Conservation (phyloP, 2,329 filamentous ascomycete genomes). For the Leptosphaerulina australis region DNA sequence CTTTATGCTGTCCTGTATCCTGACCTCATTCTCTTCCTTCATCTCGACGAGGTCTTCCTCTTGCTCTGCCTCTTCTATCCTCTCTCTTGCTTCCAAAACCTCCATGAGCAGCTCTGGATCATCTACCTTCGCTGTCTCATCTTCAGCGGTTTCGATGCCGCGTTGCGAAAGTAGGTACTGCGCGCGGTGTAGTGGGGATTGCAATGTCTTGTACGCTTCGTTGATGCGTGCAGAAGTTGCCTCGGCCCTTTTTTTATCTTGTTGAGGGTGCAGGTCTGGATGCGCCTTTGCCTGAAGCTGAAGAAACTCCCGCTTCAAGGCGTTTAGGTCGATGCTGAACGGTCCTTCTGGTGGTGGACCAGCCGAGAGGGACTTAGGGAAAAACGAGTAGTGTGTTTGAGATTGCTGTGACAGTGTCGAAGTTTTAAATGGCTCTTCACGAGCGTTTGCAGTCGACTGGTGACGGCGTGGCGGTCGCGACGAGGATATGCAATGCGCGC, state of each 20-base stretch:
- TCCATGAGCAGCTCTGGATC: constrained; percentile 75
- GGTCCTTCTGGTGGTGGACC: constrained; percentile 79
- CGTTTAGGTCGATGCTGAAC: constrained; percentile 73
- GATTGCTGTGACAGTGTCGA: constrained; percentile 15
- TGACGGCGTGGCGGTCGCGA: constrained; percentile 24
- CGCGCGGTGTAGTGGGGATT: constrained; percentile 78
- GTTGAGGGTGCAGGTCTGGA: constrained; percentile 67
- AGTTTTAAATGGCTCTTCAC: constrained; percentile 26
- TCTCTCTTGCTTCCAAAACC: constrained; percentile 74
- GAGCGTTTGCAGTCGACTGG: constrained; percentile 30
- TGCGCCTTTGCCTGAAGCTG: constrained; percentile 78
- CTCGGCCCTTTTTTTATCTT: constrained; percentile 68
- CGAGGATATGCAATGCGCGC: constrained; percentile 23
- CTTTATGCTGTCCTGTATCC: constrained; percentile 69
- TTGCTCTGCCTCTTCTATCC: constrained; percentile 61
- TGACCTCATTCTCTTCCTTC: constrained; percentile 68
- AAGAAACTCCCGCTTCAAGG: constrained; percentile 84
- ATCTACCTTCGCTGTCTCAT: constrained; percentile 74
- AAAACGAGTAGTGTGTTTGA: constrained; percentile 82
- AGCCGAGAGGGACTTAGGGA: constrained; percentile 75
- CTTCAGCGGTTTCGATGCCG: constrained; percentile 77
- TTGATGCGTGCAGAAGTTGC: constrained; percentile 84
- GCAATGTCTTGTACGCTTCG: constrained; percentile 85
- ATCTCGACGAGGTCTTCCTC: constrained; percentile 69
- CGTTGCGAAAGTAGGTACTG: constrained; percentile 79